These are phyloP conservation scores for Fusarium pseudograminearum DNA, from an alignment of 2,329 filamentous ascomycete genomes.

Conservation along the genomic window DNA sequence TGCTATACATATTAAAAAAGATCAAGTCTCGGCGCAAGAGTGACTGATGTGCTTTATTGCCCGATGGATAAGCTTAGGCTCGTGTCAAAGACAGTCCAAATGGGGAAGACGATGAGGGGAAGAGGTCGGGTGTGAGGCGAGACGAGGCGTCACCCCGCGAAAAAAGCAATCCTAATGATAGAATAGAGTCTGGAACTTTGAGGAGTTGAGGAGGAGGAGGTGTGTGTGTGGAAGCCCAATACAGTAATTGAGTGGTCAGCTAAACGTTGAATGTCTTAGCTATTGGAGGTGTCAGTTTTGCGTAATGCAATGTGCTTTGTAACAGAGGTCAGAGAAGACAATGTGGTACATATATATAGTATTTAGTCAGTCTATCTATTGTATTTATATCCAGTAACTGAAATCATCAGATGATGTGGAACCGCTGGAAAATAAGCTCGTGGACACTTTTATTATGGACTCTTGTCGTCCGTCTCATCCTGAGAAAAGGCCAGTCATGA, in stretches of 20 bases:
- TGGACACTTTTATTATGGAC: slow-evolving; percentile 31
- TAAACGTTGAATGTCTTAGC: slow-evolving; percentile 18
- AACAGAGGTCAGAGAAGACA: slow-evolving; percentile 2
- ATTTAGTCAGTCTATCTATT: not conserved
- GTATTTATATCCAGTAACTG: slow-evolving; percentile 1
- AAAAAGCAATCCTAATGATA: slow-evolving; percentile 12
- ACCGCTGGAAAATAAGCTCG: slow-evolving; percentile 24
- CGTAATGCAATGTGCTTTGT: slow-evolving; percentile 12
- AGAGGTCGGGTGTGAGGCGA: slow-evolving; percentile 18
- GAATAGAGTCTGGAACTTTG: slow-evolving; percentile 30
- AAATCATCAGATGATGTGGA: slow-evolving; percentile 25
- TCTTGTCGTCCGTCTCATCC: slow-evolving; percentile 5
- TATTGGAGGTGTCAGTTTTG: slow-evolving; percentile 3
- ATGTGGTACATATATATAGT: not conserved
- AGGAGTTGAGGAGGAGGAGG: slow-evolving; percentile 11
- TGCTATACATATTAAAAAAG: slow-evolving; percentile 50
- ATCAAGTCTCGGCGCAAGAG: slow-evolving; percentile 23
- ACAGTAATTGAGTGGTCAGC: slow-evolving; percentile 2
- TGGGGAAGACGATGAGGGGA: slow-evolving; percentile 39
- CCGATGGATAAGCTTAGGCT: slow-evolving; percentile 32
- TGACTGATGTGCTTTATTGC: slow-evolving; percentile 33
- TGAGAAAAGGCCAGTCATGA: slow-evolving; percentile 32
- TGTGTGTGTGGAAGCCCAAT: slow-evolving; percentile 2
- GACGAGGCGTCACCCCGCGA: slow-evolving; percentile 42
- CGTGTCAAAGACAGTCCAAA: slow-evolving; percentile 38